Base-by-base conservation (phyloP, 441 rosid genomes). In the Breynia disticha region DNA sequence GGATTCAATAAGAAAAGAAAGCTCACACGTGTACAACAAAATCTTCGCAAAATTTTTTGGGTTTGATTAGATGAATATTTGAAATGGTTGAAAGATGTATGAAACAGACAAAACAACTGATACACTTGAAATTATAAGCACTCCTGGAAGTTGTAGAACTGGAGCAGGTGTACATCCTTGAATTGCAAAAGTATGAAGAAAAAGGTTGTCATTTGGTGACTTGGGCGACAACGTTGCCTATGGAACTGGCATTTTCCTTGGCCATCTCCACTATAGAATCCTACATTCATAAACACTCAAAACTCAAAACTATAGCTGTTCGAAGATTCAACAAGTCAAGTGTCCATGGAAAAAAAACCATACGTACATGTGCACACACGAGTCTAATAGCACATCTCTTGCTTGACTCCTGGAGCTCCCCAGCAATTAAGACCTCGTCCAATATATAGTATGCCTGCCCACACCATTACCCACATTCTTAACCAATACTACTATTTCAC, bases 381-480 rank as follows among this genome's bases (percentile, higher is more conserved):
- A 89, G 56, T 64, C 93, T 72, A 6, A 85, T 83, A 16, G 86
- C 81, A 11, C 87, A 78, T 66, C 81, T 86, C 77, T 93, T 89
- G 87, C 97, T 93, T 0, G 99, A 68, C 72, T 93, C 99, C 61
- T 93, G 99, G 72, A 93, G 90, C 63, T 93, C 96, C 1, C 99
- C 99, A 2, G 96, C 99, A 53, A 93, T 78, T 74, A 93, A 63
- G 28, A 83, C 58, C 69, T 86, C 95, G 53, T 86, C 95, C 80
- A 86, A 52, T 67, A 83, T 65, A 57, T 83, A 81, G 50, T 86
- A 83, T 11, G 91, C 95, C 95, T 84, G 41, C 52, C 20, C 18
- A 46, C 1, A 16, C 49, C 19, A 16, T 46, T 3, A 46, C 16
- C 16, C 47, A 6, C 14, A 44, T 44, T 17, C 5, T 11, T 13